Percentiles rank a stretch among this genome's conserved stretches.
Conservation (phyloP, 2,329 filamentous ascomycete species). For the Aspergillus cejpii region DNA sequence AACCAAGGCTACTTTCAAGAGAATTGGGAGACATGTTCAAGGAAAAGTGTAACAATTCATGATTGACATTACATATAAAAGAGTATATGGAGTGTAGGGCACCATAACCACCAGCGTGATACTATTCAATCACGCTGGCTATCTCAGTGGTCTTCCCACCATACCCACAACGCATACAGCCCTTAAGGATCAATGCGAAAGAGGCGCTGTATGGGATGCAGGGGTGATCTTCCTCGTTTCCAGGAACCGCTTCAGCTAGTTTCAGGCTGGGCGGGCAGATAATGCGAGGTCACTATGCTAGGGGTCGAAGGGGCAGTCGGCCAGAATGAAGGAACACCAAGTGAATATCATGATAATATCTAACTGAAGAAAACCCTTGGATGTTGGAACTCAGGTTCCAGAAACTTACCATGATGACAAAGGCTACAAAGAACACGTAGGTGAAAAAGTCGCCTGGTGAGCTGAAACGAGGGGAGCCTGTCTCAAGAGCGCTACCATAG, state of each 20-base stretch:
- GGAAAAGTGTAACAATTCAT: constrained; percentile 12
- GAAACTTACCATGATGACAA: constrained; percentile 68
- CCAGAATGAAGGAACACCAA: constrained; percentile 14
- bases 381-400: constrained; percentile 29
- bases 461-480: constrained; percentile 61
- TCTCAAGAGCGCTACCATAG: constrained; percentile 70
- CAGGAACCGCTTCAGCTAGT: constrained; percentile 77
- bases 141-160: constrained; percentile 70
- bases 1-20: constrained; percentile 19
- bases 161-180: constrained; percentile 62
- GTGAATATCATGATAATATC: constrained; percentile 3
- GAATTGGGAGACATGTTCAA: constrained; percentile 5
- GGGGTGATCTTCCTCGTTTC: constrained; percentile 74
- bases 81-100: constrained; percentile 53
- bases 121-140: constrained; percentile 49
- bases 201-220: constrained; percentile 53
- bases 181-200: constrained; percentile 56
- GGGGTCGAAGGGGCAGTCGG: constrained; percentile 16
- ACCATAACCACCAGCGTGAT: constrained; percentile 58
- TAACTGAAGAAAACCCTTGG: constrained; percentile 11
- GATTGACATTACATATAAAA: constrained; percentile 18
- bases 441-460: constrained; percentile 71
- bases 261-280: constrained; percentile 70
- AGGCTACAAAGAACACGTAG: constrained; percentile 68
- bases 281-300: constrained; percentile 51